phyloP scores from a whole-genome alignment of 2,329 filamentous ascomycete genomes.

The Bipolaris gigantea region DNA sequence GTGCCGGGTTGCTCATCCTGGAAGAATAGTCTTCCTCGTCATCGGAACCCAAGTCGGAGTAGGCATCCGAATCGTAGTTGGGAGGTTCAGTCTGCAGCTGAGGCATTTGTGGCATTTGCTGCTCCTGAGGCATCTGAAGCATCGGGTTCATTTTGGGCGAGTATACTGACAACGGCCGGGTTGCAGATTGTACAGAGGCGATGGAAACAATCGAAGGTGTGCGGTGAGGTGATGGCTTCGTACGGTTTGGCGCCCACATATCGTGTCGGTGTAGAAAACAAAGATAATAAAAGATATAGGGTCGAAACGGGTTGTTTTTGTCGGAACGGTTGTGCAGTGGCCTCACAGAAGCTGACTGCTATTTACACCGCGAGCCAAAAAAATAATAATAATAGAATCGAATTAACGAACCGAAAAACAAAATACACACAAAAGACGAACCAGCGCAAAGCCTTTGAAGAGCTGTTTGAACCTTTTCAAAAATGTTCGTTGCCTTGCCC shows the following conservation, averaged over 20 bases:
- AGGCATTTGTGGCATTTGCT: not conserved
- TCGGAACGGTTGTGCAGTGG: not conserved
- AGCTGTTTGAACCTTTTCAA: not conserved
- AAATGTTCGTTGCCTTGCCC: not conserved
- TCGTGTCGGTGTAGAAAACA: constrained; percentile 5
- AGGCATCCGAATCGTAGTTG: constrained; percentile 40
- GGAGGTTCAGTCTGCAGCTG: constrained; percentile 23
- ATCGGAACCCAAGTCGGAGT: constrained; percentile 34
- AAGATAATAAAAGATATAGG: not conserved
- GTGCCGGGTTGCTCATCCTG: constrained; percentile 28
- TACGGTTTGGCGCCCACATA: constrained; percentile 42
- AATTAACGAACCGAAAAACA: not conserved
- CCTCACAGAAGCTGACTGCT: not conserved
- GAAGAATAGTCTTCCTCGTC: constrained; percentile 23
- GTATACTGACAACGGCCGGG: constrained; percentile 6
- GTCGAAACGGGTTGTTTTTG: not conserved
- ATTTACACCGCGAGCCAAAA: not conserved
- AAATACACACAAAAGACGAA: not conserved
- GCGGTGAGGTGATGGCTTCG: constrained; percentile 33
- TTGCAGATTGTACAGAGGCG: constrained; percentile 7
- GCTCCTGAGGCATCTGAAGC: no score
- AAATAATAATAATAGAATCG: not conserved
- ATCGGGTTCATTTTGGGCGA: constrained; percentile 14
- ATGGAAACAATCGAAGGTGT: constrained; percentile 37
- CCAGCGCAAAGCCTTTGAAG: not conserved